Evolutionary conservation across 2,329 filamentous ascomycete genomes (phyloP).

Genomic region (Fusarium transvaalense): DNA sequence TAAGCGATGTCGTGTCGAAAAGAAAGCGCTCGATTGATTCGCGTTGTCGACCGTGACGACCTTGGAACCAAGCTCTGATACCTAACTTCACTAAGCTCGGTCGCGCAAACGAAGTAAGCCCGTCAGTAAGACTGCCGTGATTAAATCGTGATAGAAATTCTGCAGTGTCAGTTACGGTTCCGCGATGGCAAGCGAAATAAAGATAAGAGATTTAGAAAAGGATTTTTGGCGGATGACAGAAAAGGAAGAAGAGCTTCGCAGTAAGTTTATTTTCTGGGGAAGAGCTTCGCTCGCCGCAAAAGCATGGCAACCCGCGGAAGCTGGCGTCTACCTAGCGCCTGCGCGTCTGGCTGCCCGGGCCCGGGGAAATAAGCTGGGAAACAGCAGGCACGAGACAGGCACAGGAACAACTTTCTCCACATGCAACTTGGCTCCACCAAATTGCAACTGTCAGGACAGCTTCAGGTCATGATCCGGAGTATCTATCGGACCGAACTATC

Average conservation of each 20-base stretch:
- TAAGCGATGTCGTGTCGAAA: conserved; percentile 1
- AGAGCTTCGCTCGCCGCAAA: conserved; percentile 43
- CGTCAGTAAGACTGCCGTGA: not conserved
- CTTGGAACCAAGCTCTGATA: conserved; percentile 17
- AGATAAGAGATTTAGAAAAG: not conserved
- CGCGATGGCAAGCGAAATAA: not conserved
- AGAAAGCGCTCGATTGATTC: conserved; percentile 4
- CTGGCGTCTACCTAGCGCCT: conserved; percentile 41
- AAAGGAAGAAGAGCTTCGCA: conserved; percentile 31
- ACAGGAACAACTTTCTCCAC: conserved; percentile 21
- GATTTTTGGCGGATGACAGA: conserved; percentile 9
- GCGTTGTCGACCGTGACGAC: not conserved
- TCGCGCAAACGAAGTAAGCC: conserved; percentile 15
- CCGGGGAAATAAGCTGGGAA: conserved; percentile 5
- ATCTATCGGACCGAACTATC: conserved; percentile 29
- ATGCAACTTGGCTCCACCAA: conserved; percentile 11
- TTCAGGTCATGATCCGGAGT: conserved; percentile 7
- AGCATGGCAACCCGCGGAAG: conserved; percentile 31
- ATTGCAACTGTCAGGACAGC: conserved; percentile 1
- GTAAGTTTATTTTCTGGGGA: conserved; percentile 36
- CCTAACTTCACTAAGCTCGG: conserved; percentile 11
- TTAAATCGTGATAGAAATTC: conserved; percentile 1
- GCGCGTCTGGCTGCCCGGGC: conserved; percentile 30
- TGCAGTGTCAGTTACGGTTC: not conserved
- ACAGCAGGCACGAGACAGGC: not conserved